Conservation (phyloP, 2,329 filamentous ascomycete species). For the Aspergillus sp. region DNA sequence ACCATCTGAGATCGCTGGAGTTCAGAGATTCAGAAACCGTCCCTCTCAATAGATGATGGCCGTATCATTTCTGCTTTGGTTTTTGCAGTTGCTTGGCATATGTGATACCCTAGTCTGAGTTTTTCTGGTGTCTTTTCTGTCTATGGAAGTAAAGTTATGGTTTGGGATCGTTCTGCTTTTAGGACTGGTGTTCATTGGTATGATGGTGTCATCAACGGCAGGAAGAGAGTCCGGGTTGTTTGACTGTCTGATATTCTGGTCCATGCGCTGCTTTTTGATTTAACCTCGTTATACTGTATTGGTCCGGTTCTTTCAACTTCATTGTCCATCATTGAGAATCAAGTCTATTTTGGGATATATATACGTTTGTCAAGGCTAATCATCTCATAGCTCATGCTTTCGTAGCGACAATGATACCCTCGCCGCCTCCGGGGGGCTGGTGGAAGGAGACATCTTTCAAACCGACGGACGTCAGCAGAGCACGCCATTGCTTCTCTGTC, state of each 20-base stretch:
- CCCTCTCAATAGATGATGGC: constrained; percentile 14
- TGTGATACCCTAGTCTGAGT: not conserved
- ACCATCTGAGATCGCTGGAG: constrained; percentile 22
- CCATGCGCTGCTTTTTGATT: too few relatives aligned
- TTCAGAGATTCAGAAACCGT: constrained; percentile 32
- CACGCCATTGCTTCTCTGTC: constrained; percentile 21
- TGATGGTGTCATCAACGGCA: too few relatives aligned
- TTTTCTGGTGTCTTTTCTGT: not conserved
- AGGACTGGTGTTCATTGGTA: too few relatives aligned
- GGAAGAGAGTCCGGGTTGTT: too few relatives aligned
- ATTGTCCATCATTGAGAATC: too few relatives aligned
- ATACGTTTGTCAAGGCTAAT: not conserved
- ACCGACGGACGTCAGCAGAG: constrained; percentile 16
- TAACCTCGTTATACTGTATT: too few relatives aligned
- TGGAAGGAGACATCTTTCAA: constrained; percentile 10
- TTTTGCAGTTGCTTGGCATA: not conserved
- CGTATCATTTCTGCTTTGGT: not conserved
- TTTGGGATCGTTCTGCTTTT: not conserved
- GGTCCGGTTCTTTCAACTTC: too few relatives aligned
- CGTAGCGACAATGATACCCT: constrained; percentile 6
- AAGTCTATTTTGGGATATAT: not conserved
- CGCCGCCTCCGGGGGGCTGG: constrained; percentile 1
- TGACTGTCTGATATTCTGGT: too few relatives aligned
- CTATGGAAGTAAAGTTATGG: not conserved
- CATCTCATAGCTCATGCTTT: not conserved